Conservation (phyloP, 2,329 filamentous ascomycete species). For the Pyrenophora seminiperda region DNA sequence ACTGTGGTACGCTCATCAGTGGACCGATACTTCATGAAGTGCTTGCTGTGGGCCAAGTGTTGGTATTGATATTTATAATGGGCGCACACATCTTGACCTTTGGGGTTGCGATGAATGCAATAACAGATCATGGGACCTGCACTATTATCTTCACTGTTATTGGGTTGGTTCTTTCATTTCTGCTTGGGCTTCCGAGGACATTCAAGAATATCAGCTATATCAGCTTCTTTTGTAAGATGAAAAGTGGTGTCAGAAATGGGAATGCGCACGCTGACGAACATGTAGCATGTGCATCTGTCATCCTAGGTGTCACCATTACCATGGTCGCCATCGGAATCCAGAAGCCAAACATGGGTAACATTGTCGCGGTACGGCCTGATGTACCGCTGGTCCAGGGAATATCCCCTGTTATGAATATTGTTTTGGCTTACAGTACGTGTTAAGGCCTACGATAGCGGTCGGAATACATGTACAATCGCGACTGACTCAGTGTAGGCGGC, state of each 20-base stretch:
- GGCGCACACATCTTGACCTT: slow-evolving; percentile 75
- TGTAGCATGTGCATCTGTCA: slow-evolving; percentile 66
- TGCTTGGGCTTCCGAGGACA: slow-evolving; percentile 66
- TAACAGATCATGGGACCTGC: slow-evolving; percentile 66
- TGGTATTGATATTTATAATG: slow-evolving; percentile 72
- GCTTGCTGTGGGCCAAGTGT: slow-evolving; percentile 63
- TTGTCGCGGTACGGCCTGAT: slow-evolving; percentile 30
- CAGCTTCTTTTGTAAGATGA: slow-evolving; percentile 60
- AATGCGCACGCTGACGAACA: slow-evolving; percentile 19
- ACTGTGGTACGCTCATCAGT: slow-evolving; percentile 67
- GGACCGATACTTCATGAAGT: slow-evolving; percentile 67
- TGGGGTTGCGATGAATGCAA: slow-evolving; percentile 68
- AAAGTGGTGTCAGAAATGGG: neutral
- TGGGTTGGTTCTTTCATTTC: slow-evolving; percentile 63
- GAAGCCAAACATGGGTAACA: slow-evolving; percentile 46
- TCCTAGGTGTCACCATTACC: slow-evolving; percentile 67
- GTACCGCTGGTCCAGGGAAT: slow-evolving; percentile 34
- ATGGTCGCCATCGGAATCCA: slow-evolving; percentile 68
- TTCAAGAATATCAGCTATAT: slow-evolving; percentile 66
- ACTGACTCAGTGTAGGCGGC: slow-evolving; percentile 47
- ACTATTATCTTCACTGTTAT: slow-evolving; percentile 68
- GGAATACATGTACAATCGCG: no score
- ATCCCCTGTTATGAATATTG: slow-evolving; percentile 61
- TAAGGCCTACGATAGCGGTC: neutral
- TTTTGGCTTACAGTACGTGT: slow-evolving; percentile 67